Percentiles rank a stretch among this genome's conserved stretches.
Evolutionary conservation across 1,284 basidiomycete genomes (phyloP).

Genomic region (Sporisorium graminicola): DNA sequence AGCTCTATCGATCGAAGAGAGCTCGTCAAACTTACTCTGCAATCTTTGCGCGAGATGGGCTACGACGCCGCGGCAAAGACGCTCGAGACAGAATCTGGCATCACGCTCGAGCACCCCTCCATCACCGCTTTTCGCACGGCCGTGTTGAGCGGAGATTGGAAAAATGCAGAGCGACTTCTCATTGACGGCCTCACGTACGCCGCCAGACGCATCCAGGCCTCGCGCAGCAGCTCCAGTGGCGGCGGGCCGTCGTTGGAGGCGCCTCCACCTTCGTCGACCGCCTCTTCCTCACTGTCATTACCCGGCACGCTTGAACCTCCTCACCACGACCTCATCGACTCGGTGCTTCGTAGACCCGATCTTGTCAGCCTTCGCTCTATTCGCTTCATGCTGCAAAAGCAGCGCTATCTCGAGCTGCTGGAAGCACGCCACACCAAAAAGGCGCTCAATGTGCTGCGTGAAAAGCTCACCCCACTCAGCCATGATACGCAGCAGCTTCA

Average conservation of each 20-base stretch:
- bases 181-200: constrained; percentile 70
- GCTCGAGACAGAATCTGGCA: constrained; percentile 92
- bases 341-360: constrained; percentile 53
- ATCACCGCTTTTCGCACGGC: constrained; percentile 85
- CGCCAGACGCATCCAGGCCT: constrained; percentile 39
- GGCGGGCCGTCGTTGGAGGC: constrained; percentile 7
- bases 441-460: constrained; percentile 86
- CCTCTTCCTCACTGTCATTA: constrained; percentile 20
- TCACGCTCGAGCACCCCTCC: constrained; percentile 82
- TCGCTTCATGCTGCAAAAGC: constrained; percentile 87
- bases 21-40: constrained; percentile 88
- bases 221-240: constrained; percentile 11
- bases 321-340: constrained; percentile 42
- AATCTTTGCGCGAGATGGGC: constrained; percentile 90
- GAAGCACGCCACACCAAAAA: constrained; percentile 84
- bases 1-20: constrained; percentile 79
- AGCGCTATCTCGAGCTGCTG: constrained; percentile 96
- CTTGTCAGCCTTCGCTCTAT: constrained; percentile 73
- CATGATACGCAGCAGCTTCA: constrained; percentile 57
- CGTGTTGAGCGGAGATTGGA: constrained; percentile 87
- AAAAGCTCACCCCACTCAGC: constrained; percentile 80
- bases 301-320: constrained; percentile 11
- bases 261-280: constrained; percentile 20
- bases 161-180: constrained; percentile 81
- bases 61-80: constrained; percentile 91